These are phyloP conservation scores for Acorus calamus DNA, from an alignment of 106 monocot genomes.

Conservation along the genomic window DNA sequence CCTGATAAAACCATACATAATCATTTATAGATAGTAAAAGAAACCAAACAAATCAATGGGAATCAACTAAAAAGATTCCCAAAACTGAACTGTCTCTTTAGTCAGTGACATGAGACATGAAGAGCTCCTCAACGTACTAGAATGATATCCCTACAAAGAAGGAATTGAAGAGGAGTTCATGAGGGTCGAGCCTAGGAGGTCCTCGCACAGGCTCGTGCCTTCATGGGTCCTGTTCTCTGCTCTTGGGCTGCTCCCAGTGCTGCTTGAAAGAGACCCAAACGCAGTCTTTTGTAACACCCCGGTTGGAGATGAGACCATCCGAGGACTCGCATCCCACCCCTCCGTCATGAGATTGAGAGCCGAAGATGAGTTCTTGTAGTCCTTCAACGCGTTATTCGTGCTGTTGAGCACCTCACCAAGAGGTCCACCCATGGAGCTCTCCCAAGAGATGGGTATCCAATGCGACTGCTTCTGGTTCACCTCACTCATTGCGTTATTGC, in stretches of 20 bases:
- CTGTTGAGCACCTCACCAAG: constrained; percentile 84
- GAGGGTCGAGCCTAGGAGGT: constrained; percentile 43
- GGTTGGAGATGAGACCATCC: constrained; percentile 55
- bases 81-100: no score
- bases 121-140: neutral
- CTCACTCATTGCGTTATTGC: constrained; percentile 5
- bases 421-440: constrained; percentile 68
- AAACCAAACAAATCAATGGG: no score
- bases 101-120: neutral
- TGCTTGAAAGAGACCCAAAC: constrained; percentile 65
- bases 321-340: constrained; percentile 46
- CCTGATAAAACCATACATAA: no score
- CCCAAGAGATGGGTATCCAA: constrained; percentile 63
- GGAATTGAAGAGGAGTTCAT: constrained; percentile 35
- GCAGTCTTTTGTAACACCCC: constrained; percentile 71
- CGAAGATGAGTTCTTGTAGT: constrained; percentile 24
- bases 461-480: constrained; percentile 11
- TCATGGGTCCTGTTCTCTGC: constrained; percentile 33
- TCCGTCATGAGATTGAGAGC: constrained; percentile 46
- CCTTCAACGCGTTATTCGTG: constrained; percentile 30
- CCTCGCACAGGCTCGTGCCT: constrained; percentile 32
- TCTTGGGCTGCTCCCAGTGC: constrained; percentile 80
- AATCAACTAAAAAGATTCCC: no score
- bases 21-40: no score
- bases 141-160: constrained; percentile 18